Conservation (phyloP, 371 early-diverging fungal species). For the Apophysomyces elegans region DNA sequence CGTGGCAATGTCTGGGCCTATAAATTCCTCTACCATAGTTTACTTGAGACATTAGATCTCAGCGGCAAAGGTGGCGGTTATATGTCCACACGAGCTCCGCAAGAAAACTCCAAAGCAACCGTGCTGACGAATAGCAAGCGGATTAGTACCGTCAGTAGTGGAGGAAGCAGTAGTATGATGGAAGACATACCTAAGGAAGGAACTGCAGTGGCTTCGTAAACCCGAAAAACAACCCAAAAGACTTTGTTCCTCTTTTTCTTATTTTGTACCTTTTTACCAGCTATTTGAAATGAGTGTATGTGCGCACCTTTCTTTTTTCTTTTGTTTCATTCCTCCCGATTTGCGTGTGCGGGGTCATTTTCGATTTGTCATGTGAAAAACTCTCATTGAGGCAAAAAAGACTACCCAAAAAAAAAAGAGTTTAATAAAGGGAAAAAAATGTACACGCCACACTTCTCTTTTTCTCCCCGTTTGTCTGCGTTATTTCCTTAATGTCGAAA, state of each 20-base stretch:
- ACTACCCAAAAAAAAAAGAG: no score
- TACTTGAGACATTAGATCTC: conserved; percentile 63
- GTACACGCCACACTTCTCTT: conserved; percentile 4
- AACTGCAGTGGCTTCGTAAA: neutral
- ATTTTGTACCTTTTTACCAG: neutral
- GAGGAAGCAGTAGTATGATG: conserved; percentile 25
- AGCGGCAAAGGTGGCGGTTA: conserved; percentile 52
- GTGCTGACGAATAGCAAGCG: conserved; percentile 12
- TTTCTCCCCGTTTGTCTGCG: neutral
- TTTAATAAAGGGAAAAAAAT: no score
- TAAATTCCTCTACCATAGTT: conserved; percentile 85
- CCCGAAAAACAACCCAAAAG: neutral
- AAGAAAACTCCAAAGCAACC: neutral
- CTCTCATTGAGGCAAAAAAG: neutral
- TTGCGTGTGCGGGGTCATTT: no score
- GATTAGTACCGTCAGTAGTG: conserved; percentile 23
- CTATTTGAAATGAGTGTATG: neutral
- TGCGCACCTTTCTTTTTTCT: conserved; percentile 6
- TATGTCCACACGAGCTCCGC: conserved; percentile 25
- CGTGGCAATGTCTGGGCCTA: conserved; percentile 94
- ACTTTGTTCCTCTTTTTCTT: neutral
- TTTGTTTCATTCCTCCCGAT: conserved; percentile 10
- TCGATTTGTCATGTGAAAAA: no score
- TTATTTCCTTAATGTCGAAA: conserved; percentile 14
- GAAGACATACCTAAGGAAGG: conserved; percentile 24